Evolutionary conservation across 1,284 basidiomycete species (phyloP).

Genomic region (Cryptococcus jaspeensis): DNA sequence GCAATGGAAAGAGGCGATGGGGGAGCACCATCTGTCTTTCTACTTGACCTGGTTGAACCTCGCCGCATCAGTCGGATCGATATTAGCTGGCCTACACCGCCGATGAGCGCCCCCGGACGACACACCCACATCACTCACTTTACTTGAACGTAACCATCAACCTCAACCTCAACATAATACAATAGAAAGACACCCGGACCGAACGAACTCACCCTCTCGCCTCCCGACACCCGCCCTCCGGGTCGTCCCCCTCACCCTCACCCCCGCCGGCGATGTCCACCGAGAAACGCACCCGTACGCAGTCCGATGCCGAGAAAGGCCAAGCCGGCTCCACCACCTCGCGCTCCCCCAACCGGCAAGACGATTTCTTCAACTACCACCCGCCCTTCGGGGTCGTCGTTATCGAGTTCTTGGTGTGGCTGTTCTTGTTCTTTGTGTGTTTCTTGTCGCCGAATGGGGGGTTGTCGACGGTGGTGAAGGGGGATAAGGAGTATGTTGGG

Average conservation of each 20-base stretch:
- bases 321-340: background rate
- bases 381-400: slow-evolving; percentile 11
- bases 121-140: no score
- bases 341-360: slow-evolving; percentile 3
- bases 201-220: background rate
- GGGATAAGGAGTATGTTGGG: slow-evolving; percentile 17
- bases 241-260: background rate
- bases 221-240: background rate
- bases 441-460: slow-evolving; percentile 16
- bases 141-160: no score
- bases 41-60: no score
- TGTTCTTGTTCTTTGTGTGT: slow-evolving; percentile 17
- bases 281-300: background rate
- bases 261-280: no score
- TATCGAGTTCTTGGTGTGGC: slow-evolving; percentile 10
- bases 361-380: slow-evolving; percentile 23
- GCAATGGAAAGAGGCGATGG: no score
- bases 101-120: no score
- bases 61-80: no score
- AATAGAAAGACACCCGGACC: no score
- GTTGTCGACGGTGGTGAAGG: slow-evolving; percentile 5
- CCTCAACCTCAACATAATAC: no score
- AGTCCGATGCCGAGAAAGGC: slow-evolving; percentile 1
- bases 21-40: no score
- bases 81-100: no score